Conservation (phyloP, 2,329 filamentous ascomycete species). For the Alternaria sp. region DNA sequence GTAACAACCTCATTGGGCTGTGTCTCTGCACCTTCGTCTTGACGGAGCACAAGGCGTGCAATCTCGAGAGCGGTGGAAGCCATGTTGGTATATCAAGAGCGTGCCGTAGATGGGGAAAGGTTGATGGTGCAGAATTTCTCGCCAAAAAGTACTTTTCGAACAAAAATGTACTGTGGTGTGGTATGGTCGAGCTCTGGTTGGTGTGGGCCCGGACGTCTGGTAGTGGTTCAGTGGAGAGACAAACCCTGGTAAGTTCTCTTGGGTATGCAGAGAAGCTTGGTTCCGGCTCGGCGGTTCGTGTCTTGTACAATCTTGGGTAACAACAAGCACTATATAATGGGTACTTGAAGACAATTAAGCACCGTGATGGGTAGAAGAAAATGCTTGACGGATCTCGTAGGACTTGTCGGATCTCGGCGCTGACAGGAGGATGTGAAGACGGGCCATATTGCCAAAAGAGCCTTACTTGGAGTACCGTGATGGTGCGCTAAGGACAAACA, state of each 20-base stretch:
- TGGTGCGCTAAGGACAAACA: slow-evolving; percentile 15
- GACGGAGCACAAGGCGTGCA: slow-evolving; percentile 41
- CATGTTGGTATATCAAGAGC: slow-evolving; percentile 17
- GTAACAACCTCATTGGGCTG: slow-evolving; percentile 20
- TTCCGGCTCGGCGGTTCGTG: slow-evolving; percentile 8
- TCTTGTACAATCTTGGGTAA: slow-evolving; percentile 14
- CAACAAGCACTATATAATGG: slow-evolving; percentile 18
- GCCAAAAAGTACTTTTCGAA: not conserved
- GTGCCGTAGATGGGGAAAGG: not conserved
- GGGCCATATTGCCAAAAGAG: slow-evolving; percentile 3
- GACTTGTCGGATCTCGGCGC: slow-evolving; percentile 1
- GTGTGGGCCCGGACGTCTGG: not conserved
- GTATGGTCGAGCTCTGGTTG: not conserved
- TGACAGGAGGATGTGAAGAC: not conserved
- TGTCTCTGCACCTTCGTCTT: slow-evolving; percentile 23
- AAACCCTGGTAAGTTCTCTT: not conserved
- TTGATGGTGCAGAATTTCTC: not conserved
- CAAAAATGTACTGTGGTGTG: not conserved
- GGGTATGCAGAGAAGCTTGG: slow-evolving; percentile 13
- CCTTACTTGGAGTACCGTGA: slow-evolving; percentile 17
- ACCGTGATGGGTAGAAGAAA: slow-evolving; percentile 16
- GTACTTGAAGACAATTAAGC: slow-evolving; percentile 1
- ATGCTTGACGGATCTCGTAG: slow-evolving; percentile 5
- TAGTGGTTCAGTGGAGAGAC: slow-evolving; percentile 24
- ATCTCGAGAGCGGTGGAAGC: slow-evolving; percentile 31